These are phyloP conservation scores for Phlebopus sp. DNA, from an alignment of 1,284 basidiomycete species.

Conservation along the genomic window DNA sequence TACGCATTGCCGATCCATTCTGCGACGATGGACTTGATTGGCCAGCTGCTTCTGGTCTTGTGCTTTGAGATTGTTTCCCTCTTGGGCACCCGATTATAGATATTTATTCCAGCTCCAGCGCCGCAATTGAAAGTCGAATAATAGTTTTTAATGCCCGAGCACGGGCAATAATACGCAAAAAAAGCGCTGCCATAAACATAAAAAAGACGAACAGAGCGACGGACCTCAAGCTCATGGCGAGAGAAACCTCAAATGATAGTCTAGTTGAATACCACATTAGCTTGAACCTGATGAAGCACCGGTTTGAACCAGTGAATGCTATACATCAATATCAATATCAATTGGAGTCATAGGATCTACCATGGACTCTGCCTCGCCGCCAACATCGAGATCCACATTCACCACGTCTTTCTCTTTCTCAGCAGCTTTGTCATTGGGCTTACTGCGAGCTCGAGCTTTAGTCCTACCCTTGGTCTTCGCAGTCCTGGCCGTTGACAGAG, in stretches of 20 bases:
- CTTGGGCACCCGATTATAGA: conserved; percentile 31
- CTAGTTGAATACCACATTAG: too few species aligned
- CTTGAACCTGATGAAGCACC: too few species aligned
- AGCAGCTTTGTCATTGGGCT: conserved; percentile 23
- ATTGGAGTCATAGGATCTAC: conserved; percentile 32
- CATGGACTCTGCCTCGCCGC: conserved; percentile 26
- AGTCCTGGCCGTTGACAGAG: conserved; percentile 8
- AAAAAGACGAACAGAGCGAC: too few species aligned
- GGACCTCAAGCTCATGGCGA: too few species aligned
- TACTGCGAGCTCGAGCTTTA: conserved; percentile 26
- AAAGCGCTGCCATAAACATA: too few species aligned
- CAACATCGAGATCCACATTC: conserved; percentile 25
- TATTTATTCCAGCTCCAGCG: not conserved
- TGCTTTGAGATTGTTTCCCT: conserved; percentile 65
- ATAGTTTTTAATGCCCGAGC: not conserved
- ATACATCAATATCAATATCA: conserved; percentile 31
- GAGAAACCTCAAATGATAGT: too few species aligned
- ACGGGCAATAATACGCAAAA: too few species aligned
- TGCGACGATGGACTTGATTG: conserved; percentile 87
- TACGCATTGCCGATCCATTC: conserved; percentile 93
- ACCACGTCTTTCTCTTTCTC: conserved; percentile 38
- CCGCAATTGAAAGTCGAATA: not conserved
- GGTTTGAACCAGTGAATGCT: conserved; percentile 2
- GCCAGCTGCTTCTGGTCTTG: conserved; percentile 77
- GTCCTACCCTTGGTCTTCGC: conserved; percentile 16